Percentiles rank a stretch among this genome's conserved stretches.
These are phyloP conservation scores for Pythium brassicae DNA, from an alignment of 352 stramenopile genomes.

Conservation along the genomic window DNA sequence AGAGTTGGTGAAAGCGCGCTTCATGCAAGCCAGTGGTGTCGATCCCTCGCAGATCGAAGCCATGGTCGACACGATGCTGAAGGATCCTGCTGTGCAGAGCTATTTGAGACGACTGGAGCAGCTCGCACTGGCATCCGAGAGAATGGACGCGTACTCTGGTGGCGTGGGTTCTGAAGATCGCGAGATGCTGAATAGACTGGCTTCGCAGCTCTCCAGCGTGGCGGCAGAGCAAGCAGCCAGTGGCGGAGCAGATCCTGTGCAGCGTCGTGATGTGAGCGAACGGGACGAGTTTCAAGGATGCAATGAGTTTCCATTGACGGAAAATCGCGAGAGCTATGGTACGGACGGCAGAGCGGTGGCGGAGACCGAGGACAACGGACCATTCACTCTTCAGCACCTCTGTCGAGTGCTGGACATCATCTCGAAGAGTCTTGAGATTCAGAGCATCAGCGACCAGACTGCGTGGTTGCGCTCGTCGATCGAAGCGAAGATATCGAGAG, in stretches of 20 bases:
- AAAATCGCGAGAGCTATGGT: background rate
- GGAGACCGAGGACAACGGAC: slow-evolving; percentile 13
- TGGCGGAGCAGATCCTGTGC: background rate
- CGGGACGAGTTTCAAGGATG: slow-evolving; percentile 18
- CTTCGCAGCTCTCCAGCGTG: slow-evolving; percentile 7
- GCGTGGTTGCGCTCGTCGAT: slow-evolving; percentile 16
- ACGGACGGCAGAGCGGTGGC: slow-evolving; percentile 22
- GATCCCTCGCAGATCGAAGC: background rate
- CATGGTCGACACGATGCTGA: slow-evolving; percentile 32
- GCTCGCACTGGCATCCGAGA: slow-evolving; percentile 19
- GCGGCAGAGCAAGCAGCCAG: background rate
- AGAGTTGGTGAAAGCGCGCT: slow-evolving; percentile 61
- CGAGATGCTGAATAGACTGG: slow-evolving; percentile 2
- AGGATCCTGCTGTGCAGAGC: slow-evolving; percentile 39
- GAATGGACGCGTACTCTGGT: background rate
- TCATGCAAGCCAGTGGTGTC: slow-evolving; percentile 17
- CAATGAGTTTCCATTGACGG: slow-evolving; percentile 30
- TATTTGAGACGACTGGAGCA: slow-evolving; percentile 62
- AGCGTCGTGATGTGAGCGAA: background rate
- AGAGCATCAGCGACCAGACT: slow-evolving; percentile 28
- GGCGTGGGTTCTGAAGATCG: slow-evolving; percentile 4
- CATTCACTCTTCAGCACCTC: slow-evolving; percentile 37
- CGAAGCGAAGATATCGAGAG: slow-evolving; percentile 19
- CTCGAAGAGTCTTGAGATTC: slow-evolving; percentile 38
- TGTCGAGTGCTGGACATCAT: slow-evolving; percentile 53